Evolutionary conservation across 352 stramenopile genomes (phyloP), one percentile per base, ranked within the genome.

Genomic region (Globisporangium paroecandrum): DNA sequence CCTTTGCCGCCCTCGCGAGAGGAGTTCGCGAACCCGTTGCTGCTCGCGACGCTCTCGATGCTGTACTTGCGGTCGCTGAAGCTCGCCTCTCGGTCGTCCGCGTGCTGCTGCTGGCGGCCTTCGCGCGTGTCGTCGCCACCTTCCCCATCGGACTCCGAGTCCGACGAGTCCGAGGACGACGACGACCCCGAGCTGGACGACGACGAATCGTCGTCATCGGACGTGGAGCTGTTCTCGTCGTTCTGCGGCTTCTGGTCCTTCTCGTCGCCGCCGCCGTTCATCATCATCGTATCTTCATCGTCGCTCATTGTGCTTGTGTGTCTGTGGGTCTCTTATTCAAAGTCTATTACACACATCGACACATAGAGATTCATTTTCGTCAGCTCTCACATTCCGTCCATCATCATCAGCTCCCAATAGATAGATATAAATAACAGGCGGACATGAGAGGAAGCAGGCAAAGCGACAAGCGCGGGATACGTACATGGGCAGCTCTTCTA

Each of bases 151-250:
- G 85, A 90, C 38, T 94, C 88, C 15, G 86, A 94, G 66, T 95
- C 88, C 18, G 85, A 94, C 34, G 84, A 93, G 2, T 83, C 84
- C 18, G 83, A 91, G 2, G 79, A 89, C 7, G 85, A 94, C 20
- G 85, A 93, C 36, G 86, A 94, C 7, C 77, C 78, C 0, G 78
- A 88, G 10, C 73, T 85, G 0, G 86, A 93, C 29, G 84, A 93
- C 10, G 85, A 94, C 22, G 82, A 91, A 61, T 87, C 85, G 56
- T 89, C 81, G 68, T 89, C 82, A 69, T 90, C 86, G 27, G 84
- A 92, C 73, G 78, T 91, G 56, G 81, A 85, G 73, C 78, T 89
- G 46, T 77, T 77, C 43, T 60, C 61, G 27, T 58, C 73, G 58
- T 90, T 82, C 61, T 83, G 65, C 51, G 59, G 58, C n/a, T 63